These are phyloP conservation scores for Madurella fahalii DNA, from an alignment of 2,329 filamentous ascomycete genomes.

Conservation along the genomic window DNA sequence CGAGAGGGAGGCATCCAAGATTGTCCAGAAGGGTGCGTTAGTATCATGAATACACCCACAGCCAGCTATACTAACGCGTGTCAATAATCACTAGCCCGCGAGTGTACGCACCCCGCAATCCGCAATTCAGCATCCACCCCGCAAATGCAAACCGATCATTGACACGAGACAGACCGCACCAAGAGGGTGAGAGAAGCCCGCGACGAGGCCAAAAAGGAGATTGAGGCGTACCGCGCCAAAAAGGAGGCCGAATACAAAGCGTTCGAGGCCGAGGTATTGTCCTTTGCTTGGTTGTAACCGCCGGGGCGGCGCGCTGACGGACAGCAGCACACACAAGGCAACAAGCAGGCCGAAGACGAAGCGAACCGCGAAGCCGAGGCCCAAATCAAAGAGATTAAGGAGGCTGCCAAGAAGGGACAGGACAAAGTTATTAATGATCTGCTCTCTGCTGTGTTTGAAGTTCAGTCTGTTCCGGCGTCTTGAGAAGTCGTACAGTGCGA, in stretches of 20 bases:
- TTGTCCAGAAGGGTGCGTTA: constrained; percentile 84
- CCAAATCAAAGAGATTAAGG: constrained; percentile 78
- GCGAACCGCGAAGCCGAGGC: constrained; percentile 75
- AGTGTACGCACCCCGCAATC: constrained; percentile 18
- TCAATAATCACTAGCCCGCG: constrained; percentile 19
- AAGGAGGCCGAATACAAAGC: constrained; percentile 96
- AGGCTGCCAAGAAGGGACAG: constrained; percentile 74
- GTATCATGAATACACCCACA: neutral
- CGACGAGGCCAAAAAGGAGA: constrained; percentile 95
- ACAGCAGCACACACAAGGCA: constrained; percentile 80
- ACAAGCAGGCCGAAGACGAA: constrained; percentile 72
- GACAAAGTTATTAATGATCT: constrained; percentile 77
- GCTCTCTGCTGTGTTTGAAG: constrained; percentile 77
- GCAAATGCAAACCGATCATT: neutral
- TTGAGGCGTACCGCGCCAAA: constrained; percentile 81
- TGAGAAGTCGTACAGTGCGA: neutral
- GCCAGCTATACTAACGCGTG: constrained; percentile 10
- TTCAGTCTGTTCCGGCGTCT: constrained; percentile 61
- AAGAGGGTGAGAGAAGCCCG: constrained; percentile 97
- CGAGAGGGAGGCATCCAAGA: constrained; percentile 97
- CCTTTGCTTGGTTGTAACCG: neutral
- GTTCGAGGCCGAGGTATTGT: constrained; percentile 69
- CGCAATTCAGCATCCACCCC: neutral
- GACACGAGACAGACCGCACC: constrained; percentile 65
- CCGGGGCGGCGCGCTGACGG: constrained; percentile 15